Evolutionary conservation across 2,329 filamentous ascomycete species (phyloP), one percentile per base, ranked within the genome.

Genomic region (Bipolaris sorokiniana): DNA sequence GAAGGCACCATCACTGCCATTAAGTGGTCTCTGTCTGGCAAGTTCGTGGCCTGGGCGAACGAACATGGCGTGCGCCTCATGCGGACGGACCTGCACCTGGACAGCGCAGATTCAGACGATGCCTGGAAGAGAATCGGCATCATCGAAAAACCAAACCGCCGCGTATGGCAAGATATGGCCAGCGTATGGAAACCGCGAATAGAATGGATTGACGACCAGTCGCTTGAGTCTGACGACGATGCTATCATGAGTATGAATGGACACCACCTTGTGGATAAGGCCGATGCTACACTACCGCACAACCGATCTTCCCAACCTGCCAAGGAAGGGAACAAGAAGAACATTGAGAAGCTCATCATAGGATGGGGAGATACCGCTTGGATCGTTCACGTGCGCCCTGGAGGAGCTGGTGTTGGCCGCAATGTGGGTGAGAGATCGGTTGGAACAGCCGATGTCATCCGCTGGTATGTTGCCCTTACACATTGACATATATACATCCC

Each of bases 41-140:
- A 90, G 77, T 98, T 93, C 70, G 90, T 97, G 1, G 91, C 88
- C 0, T 99, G 95, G 95, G 84, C 96, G 38, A 99, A 98, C 70
- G 95, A 99, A 76, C 90, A 96, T 69, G 95, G 95, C 3, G 96
- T 98, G 73, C 97, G 97, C 75, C 95, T 99, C 59, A 98, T 98
- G 93, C 87, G 95, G 36, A 92, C 92, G 4, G 91, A 95, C 72
- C 73, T 96, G 18, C 87, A 93, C 65, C 82, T 97, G 5, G 91
- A 96, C 5, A 87, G 82, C 61, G 83, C 84, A 11, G 90, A 96
- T 69, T 80, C 84, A 1, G 93, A 97, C 15, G 88, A 90, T 63
- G 91, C 93, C 2, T 99, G 96, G 96, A 96, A 95, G 76, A 86
- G 94, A 9, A 91, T 99, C 61, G 93, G 91, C 22, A 94, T 98